Base-by-base conservation (phyloP, 257 asterid genomes). In the Solanum megistacrolobum region DNA sequence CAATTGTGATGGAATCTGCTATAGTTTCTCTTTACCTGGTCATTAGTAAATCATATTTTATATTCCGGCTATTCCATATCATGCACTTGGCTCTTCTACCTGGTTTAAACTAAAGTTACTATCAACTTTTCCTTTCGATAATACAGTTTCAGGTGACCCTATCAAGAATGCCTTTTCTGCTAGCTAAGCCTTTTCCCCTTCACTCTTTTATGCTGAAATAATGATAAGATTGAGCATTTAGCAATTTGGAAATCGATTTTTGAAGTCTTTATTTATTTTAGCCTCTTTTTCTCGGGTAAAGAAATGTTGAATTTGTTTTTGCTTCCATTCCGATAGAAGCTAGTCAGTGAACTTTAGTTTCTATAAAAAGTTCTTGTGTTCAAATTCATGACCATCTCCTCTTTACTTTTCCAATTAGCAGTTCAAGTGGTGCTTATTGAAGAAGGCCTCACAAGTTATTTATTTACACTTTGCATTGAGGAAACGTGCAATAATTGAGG, bases 371-470 rank as follows among this genome's bases (percentile, higher is more conserved):
- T 7, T 68, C 46, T 14, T 46, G 36, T 27, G 34, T 68, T 86
- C 41, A 25, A 36, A 18, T 71, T 39, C 81, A 86, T 71, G 72
- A 46, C 71, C 41, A 46, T 29, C 3, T 31, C 88, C 88, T 71
- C 72, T 43, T 43, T 27, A 79, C 84, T 25, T 89, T 88, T 69
- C 14, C 88, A 71, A 83, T 83, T 83, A 91, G 89, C 94, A 97
- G 99, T 96, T 96, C 92, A 94, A 92, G 90, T 97, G 99, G 99
- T 90, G 72, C 78, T 90, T 97, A 86, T 46, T 91, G 90, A 97
- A 97, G 92, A 97, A 95, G 91, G 99, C 98, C 48, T 96, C 99
- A 58, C 95, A 97, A 92, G 96, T 96, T 76, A 92, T 97, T 82
- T 97, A 96, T 93, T 91, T 97, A 81, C 99, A 97, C 91, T 89